Evolutionary conservation across 2,329 filamentous ascomycete genomes (phyloP), one percentile per base, ranked within the genome.

Genomic region (Calonectria hawksworthii): DNA sequence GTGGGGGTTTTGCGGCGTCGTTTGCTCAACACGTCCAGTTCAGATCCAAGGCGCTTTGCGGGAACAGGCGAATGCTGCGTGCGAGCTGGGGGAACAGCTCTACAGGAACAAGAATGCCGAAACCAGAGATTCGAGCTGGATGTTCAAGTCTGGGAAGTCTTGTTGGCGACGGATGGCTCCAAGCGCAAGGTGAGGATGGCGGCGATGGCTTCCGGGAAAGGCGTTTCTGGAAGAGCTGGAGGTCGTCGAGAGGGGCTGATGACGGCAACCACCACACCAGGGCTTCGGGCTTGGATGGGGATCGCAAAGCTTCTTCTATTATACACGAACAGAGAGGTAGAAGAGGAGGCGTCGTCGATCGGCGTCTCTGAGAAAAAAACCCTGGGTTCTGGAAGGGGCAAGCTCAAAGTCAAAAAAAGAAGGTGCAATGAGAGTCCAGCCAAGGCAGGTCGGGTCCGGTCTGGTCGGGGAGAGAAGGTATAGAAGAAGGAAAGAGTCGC

Each of bases 401-500:
- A 78, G 73, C 75, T 73, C 70, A 72, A 77, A 77, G 56, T 70
- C 34, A 68, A 76, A 73, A 72, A 63, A 63, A 64, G 70, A 72
- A 52, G 59, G 54, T 74, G 64, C 61, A 74, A 74, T 72, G 68
- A 65, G 69, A 71, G 61, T 72, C 72, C 36, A 61, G 64, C 63
- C 50, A 59, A 18, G 70, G 41, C 10, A 38, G 41, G 68, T 23
- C 71, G 72, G 66, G 70, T 72, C 44, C 65, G 32, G 72, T n/a
- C 71, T 71, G 71, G 65, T 73, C 72, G 76, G 72, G 74, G 70
- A 72, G 28, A 70, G 75, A 77, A 72, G 72, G 72, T 73, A 75
- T 64, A 78, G 71, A 77, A 77, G 76, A 65, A 64, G 32, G 70
- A 76, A 75, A 70, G 67, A 75, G 73, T 51, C 65, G 70, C 68